Evolutionary conservation across 73 alveolate species (phyloP).

Genomic region (Paraurostyla sp.): DNA sequence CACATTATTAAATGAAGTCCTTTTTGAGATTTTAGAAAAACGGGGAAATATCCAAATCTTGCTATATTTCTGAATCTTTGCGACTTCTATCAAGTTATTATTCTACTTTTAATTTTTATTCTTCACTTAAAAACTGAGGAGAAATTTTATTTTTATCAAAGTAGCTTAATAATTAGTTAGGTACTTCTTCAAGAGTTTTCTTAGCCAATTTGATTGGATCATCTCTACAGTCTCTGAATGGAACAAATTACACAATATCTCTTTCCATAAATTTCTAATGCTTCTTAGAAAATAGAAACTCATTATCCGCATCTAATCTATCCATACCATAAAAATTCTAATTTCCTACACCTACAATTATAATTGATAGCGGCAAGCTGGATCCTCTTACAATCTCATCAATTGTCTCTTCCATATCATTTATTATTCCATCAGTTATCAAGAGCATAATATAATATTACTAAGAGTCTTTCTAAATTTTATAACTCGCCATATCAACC

Average conservation of each 20-base stretch:
- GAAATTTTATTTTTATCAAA: constrained; percentile 78
- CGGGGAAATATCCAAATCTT: not conserved
- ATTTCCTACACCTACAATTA: constrained; percentile 97
- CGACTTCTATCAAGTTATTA: constrained; percentile 22
- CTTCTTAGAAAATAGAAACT: constrained; percentile 81
- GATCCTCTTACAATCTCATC: constrained; percentile 95
- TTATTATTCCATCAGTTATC: constrained; percentile 96
- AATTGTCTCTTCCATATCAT: constrained; percentile 93
- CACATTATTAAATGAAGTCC: not conserved
- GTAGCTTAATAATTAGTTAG: constrained; percentile 86
- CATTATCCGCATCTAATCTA: constrained; percentile 92
- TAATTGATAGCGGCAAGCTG: constrained; percentile 90
- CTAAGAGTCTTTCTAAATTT: constrained; percentile 20
- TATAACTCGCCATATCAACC: constrained; percentile 51
- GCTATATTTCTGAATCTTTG: not conserved
- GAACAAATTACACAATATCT: constrained; percentile 91
- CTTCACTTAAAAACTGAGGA: constrained; percentile 71
- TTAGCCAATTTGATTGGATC: constrained; percentile 88
- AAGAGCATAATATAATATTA: constrained; percentile 80
- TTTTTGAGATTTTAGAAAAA: constrained; percentile 26
- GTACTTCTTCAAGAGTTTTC: constrained; percentile 94
- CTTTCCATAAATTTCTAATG: constrained; percentile 74
- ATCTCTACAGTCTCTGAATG: constrained; percentile 81
- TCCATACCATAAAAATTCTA: constrained; percentile 94
- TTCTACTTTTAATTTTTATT: constrained; percentile 54